phyloP scores from a whole-genome alignment of 139 green algal genomes.

The Chlamydomonas urium region DNA sequence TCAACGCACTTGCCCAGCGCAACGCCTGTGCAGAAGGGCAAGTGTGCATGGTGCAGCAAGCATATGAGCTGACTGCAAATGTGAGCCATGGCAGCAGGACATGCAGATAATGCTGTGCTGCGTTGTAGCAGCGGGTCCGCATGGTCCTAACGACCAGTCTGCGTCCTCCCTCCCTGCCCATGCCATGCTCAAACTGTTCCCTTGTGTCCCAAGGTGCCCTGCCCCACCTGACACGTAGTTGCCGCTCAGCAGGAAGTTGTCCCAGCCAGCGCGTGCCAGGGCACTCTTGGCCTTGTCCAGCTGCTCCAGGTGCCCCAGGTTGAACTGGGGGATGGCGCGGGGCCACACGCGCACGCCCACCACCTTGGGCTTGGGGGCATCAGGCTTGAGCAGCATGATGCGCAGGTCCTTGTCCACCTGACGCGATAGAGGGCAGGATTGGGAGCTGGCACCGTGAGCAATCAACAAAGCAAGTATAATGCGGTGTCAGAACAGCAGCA shows the following conservation, averaged over 20 bases:
- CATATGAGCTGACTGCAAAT: neutral
- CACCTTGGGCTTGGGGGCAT: constrained; percentile 68
- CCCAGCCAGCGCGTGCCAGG: constrained; percentile 59
- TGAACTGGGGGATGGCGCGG: constrained; percentile 97
- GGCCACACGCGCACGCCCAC: constrained; percentile 92
- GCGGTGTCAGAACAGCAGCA: too few relatives aligned
- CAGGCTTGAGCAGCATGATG: constrained; percentile 87
- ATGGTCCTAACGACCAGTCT: too few relatives aligned
- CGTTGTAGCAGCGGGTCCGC: too few relatives aligned
- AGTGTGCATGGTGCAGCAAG: neutral
- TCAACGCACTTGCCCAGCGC: constrained; percentile 91
- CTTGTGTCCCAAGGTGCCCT: neutral
- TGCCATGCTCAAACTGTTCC: neutral
- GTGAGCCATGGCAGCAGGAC: neutral
- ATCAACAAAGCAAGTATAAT: too few relatives aligned
- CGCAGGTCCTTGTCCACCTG: constrained; percentile 92
- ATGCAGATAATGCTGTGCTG: neutral
- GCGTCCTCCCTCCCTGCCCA: too few relatives aligned
- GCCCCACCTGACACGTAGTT: constrained; percentile 88
- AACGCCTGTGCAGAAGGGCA: neutral
- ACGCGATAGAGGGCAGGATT: neutral
- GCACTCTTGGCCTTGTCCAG: constrained; percentile 39
- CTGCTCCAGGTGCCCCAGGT: constrained; percentile 80
- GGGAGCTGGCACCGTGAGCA: too few relatives aligned
- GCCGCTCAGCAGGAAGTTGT: constrained; percentile 86